Evolutionary conservation across 148 eudicot genomes (phyloP).

Genomic region (Fagopyrum homotropicum): DNA sequence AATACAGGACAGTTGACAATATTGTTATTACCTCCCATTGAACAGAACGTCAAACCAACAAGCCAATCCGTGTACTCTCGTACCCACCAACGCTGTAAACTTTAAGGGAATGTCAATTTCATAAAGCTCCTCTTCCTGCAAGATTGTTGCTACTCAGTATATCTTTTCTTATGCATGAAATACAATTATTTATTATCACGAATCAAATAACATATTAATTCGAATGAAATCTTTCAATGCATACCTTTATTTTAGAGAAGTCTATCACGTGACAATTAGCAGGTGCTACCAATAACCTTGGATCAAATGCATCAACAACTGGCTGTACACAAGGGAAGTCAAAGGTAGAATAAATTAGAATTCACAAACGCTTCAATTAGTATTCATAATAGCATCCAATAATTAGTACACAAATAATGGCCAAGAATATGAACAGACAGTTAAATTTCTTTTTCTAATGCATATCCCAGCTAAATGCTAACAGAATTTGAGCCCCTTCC

Average conservation of each 20-base stretch:
- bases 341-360: slow-evolving; percentile 13
- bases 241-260: slow-evolving; percentile 75
- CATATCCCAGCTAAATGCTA: no score
- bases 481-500: no score
- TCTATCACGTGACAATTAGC: slow-evolving; percentile 74
- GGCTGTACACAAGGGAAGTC: slow-evolving; percentile 47
- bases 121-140: slow-evolving; percentile 92
- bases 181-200: neutral
- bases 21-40: slow-evolving; percentile 69
- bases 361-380: neutral
- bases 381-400: no score
- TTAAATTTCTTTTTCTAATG: no score
- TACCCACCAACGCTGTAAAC: slow-evolving; percentile 69
- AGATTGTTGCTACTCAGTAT: neutral
- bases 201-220: neutral
- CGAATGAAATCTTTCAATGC: neutral
- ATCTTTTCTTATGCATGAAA: neutral
- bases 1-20: neutral
- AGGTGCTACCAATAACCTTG: slow-evolving; percentile 91
- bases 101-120: slow-evolving; percentile 87
- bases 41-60: slow-evolving; percentile 99
- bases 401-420: no score
- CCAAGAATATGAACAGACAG: no score
- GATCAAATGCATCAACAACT: slow-evolving; percentile 99
- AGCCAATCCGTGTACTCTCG: slow-evolving; percentile 90